A percentile compares a stretch with the other conserved stretches of the same genome.
Conservation (phyloP, 495 filamentous ascomycete genomes). For the Neurospora sublineolata region DNA sequence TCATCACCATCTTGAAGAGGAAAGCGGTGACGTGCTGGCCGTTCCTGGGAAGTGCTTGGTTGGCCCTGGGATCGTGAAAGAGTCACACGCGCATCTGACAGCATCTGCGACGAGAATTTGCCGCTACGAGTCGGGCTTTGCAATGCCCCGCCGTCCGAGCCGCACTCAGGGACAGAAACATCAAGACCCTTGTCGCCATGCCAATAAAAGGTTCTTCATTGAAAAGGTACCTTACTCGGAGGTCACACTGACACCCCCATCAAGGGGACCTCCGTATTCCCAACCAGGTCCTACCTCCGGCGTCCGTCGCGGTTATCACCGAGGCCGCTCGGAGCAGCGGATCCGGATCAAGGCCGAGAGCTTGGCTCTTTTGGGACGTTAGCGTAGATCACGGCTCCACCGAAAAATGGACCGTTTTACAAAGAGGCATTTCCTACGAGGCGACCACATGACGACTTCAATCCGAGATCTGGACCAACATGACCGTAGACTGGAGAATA, state of each 20-base stretch:
- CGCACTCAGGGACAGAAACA: background rate
- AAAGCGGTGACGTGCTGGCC: background rate
- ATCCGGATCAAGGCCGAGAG: background rate
- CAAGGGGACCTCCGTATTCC: background rate
- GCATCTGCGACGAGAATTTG: slow-evolving; percentile 12
- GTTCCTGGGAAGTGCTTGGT: background rate
- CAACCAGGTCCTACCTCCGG: background rate
- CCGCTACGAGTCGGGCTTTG: slow-evolving; percentile 11
- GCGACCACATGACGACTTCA: background rate
- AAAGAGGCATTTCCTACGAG: background rate
- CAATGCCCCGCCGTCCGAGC: slow-evolving; percentile 6
- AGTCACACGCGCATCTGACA: slow-evolving; percentile 8
- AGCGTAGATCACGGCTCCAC: background rate
- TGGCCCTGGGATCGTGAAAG: background rate
- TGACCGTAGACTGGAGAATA: background rate
- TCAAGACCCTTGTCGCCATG: background rate
- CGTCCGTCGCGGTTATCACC: slow-evolving; percentile 3
- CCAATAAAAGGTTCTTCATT: background rate
- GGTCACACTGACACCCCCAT: background rate
- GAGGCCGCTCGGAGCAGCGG: slow-evolving; percentile 1
- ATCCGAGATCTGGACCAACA: background rate
- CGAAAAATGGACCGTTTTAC: background rate
- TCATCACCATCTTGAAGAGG: background rate
- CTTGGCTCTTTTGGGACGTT: background rate
- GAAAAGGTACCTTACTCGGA: background rate